phyloP scores from a whole-genome alignment of 768 basidiomycete species.

The Phlebiopsis gigantea region DNA sequence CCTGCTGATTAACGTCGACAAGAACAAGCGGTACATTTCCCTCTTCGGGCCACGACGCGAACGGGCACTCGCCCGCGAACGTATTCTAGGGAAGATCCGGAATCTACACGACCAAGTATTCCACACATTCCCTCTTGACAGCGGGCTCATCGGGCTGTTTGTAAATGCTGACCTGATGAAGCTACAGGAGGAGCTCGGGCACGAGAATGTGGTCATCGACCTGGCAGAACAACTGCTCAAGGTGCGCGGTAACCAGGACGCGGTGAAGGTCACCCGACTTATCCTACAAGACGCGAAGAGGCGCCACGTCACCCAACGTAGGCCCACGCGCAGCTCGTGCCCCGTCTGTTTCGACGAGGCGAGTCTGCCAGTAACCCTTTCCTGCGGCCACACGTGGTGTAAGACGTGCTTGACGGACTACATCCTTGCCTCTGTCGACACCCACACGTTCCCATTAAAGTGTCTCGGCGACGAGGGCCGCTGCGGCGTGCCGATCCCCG shows the following conservation, averaged over 20 bases:
- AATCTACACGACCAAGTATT: slow-evolving; percentile 38
- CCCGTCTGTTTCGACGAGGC: slow-evolving; percentile 67
- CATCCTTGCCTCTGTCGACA: slow-evolving; percentile 50
- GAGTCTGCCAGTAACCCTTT: slow-evolving; percentile 44
- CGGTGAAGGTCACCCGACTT: slow-evolving; percentile 38
- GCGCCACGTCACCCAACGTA: slow-evolving; percentile 20
- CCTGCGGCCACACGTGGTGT: slow-evolving; percentile 65
- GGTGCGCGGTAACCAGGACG: slow-evolving; percentile 50
- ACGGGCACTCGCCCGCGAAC: slow-evolving; percentile 36
- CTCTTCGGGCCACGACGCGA: slow-evolving; percentile 45
- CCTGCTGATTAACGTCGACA: slow-evolving; percentile 41
- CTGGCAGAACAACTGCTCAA: slow-evolving; percentile 35
- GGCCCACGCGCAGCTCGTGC: slow-evolving; percentile 32
- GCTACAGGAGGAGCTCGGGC: slow-evolving; percentile 47
- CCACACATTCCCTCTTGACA: slow-evolving; percentile 42
- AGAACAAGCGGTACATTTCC: slow-evolving; percentile 38
- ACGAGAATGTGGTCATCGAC: slow-evolving; percentile 53
- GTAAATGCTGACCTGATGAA: slow-evolving; percentile 38
- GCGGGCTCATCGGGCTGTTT: slow-evolving; percentile 41
- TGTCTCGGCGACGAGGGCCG: slow-evolving; percentile 64
- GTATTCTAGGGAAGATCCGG: slow-evolving; percentile 42
- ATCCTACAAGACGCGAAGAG: slow-evolving; percentile 29
- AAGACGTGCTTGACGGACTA: slow-evolving; percentile 55
- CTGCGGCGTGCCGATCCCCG: slow-evolving; percentile 53
- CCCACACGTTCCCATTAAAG: slow-evolving; percentile 59